Percentiles rank a stretch among this genome's conserved stretches.
Evolutionary conservation across 768 basidiomycete species (phyloP).

Genomic region (Naganishia vaughanmartiniae): DNA sequence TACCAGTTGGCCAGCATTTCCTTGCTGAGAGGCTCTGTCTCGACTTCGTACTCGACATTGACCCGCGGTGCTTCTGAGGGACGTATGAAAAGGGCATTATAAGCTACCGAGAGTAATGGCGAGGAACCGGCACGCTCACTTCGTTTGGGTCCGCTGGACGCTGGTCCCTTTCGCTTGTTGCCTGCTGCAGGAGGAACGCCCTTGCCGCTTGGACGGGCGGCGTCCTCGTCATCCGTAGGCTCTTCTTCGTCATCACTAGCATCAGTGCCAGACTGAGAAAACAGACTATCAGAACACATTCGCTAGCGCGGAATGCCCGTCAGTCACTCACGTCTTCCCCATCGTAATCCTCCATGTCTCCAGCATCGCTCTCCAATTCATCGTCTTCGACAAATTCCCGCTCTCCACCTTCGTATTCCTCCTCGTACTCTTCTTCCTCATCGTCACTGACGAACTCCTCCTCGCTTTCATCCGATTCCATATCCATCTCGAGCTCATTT

Average conservation of each 20-base stretch:
- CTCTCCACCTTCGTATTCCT: conserved; percentile 63
- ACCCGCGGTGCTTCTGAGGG: conserved; percentile 69
- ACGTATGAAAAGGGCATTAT: background rate
- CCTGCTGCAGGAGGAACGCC: conserved; percentile 51
- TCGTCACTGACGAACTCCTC: conserved; percentile 57
- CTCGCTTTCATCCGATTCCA: conserved; percentile 54
- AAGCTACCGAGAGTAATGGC: background rate
- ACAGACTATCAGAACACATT: background rate
- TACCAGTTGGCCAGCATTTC: conserved; percentile 54
- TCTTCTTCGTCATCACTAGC: conserved; percentile 51
- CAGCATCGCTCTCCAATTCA: conserved; percentile 72
- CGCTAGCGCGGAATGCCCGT: background rate
- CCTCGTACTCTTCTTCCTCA: conserved; percentile 56
- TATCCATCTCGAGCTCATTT: conserved; percentile 54
- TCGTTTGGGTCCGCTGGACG: conserved; percentile 35
- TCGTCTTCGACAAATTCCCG: conserved; percentile 61
- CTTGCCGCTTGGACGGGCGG: conserved; percentile 59
- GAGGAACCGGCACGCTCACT: conserved; percentile 31
- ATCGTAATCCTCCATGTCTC: conserved; percentile 60
- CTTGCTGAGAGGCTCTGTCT: conserved; percentile 61
- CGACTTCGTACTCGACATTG: conserved; percentile 95
- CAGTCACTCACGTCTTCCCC: conserved; percentile 41
- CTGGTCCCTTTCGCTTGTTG: conserved; percentile 47
- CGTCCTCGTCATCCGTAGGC: conserved; percentile 55
- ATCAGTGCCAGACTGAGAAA: conserved; percentile 43